Evolutionary conservation across 169 alveolate species (phyloP).

Genomic region (Condylostoma magnum): DNA sequence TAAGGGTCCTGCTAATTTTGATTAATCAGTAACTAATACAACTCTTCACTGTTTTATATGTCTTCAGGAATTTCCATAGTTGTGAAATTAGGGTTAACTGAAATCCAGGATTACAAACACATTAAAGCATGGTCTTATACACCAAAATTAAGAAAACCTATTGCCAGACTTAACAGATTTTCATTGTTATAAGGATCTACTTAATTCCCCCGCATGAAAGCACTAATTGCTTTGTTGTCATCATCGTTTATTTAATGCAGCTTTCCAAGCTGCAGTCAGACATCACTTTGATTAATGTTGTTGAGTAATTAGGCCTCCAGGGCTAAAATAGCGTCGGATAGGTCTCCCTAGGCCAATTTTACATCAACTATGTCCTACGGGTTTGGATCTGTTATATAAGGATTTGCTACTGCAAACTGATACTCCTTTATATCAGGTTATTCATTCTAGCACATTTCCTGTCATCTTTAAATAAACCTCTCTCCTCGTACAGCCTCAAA

Average conservation of each 20-base stretch:
- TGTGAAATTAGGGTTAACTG: conserved; percentile 22
- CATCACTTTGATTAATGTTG: conserved; percentile 71
- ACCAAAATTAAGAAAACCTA: background rate
- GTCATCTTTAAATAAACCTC: background rate
- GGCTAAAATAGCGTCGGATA: conserved; percentile 75
- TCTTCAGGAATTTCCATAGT: conserved; percentile 35
- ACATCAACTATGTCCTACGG: conserved; percentile 61
- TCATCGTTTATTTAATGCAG: conserved; percentile 78
- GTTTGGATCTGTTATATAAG: conserved; percentile 36
- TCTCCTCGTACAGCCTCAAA: background rate
- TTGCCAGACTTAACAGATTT: background rate
- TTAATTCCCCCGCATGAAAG: conserved; percentile 48
- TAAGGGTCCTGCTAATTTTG: conserved; percentile 70
- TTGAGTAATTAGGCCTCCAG: conserved; percentile 77
- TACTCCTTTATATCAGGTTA: conserved; percentile 14
- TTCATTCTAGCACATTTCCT: conserved; percentile 18
- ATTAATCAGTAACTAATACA: conserved; percentile 42
- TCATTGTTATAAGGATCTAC: background rate
- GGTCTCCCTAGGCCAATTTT: conserved; percentile 65
- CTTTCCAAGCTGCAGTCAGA: conserved; percentile 85
- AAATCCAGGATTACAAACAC: no score
- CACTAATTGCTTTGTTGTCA: conserved; percentile 67
- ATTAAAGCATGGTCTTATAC: conserved; percentile 9
- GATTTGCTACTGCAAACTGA: conserved; percentile 43
- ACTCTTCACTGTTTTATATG: conserved; percentile 53